These are phyloP conservation scores for Guadua angustifolia DNA, from an alignment of 176 grass and related monocot species.

Conservation along the genomic window DNA sequence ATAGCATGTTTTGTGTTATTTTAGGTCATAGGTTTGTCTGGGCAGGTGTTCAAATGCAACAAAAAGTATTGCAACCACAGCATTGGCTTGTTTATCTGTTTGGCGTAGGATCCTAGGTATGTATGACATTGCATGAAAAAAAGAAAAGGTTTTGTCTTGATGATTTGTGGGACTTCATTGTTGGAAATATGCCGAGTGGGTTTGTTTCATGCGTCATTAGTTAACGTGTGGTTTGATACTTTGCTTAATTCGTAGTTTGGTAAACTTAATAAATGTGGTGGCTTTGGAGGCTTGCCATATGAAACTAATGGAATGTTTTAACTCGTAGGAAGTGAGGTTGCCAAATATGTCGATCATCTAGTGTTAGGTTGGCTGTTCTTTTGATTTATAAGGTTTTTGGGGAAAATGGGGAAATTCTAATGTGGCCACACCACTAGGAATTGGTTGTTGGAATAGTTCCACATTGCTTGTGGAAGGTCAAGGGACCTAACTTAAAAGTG, in stretches of 20 bases:
- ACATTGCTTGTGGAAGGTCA: too few species aligned
- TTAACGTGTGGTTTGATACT: background rate
- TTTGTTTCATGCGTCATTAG: background rate
- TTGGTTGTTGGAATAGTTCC: too few species aligned
- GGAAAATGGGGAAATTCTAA: background rate
- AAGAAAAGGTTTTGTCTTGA: background rate
- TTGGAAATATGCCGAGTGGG: constrained; percentile 3
- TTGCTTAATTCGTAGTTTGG: background rate
- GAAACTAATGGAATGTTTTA: background rate
- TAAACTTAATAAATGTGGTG: background rate
- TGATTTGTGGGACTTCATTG: background rate
- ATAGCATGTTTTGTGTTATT: background rate
- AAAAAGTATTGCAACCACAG: background rate
- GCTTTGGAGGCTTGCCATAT: background rate
- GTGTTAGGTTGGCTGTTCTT: background rate
- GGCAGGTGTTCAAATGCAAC: background rate
- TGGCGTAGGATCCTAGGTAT: background rate
- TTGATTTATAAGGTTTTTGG: background rate
- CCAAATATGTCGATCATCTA: background rate
- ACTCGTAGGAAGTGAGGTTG: background rate
- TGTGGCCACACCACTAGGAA: background rate
- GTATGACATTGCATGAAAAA: constrained; percentile 12
- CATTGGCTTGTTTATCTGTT: background rate
- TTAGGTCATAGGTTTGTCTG: background rate
- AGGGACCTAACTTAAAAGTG: too few species aligned